Base-by-base conservation (phyloP, 1,284 basidiomycete genomes). In the Fomitopsis betulina region DNA sequence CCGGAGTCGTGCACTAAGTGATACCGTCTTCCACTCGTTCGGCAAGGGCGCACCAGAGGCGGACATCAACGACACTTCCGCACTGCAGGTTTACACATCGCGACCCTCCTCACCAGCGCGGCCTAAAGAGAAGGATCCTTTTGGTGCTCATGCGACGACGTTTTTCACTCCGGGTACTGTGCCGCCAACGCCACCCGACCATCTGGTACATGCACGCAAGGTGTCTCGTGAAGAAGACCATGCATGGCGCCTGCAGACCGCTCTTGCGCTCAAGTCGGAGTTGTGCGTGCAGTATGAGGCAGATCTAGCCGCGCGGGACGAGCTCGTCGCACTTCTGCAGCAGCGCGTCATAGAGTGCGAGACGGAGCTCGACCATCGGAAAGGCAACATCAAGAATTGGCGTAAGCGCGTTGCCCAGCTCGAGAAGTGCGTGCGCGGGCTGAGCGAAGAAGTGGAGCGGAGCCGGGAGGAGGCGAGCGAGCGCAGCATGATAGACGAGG, bases 401-500 rank as follows among this genome's bases (percentile, higher is more conserved):
- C 86, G 85, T 73, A 87, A 86, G 73, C 88, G 87, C 63, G 85
- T 89, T 5, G 75, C 75, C 43, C 87, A 90, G 63, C 73, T 92
- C 42, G 87, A 91, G 72, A 79, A 75, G 62, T 76, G 82, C 58
- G 84, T 85, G 59, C 75, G 83, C 13, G 72, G 76, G 57, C 76
- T 92, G 21, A 85, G 89, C 65, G 86, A 87, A 42, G 85, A 89
- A 65, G 82, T 87, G 17, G 88, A 91, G 52, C 74, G 76, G 3
- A 86, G 83, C 57, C 75, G 84, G 52, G 83, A 84, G 67, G 85
- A 86, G 64, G 86, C 81, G 65, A 72, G 84, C 72, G 89, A 89
- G 65, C 76, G 88, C 40, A 89, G 86, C 60, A 70, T 90, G 40
- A 88, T 90, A 84, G 89, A 91, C 64, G 88, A 87, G 63, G 89